Conservation (phyloP, 192 early-diverging fungal species). For the Rhizoclosmatium sp. region DNA sequence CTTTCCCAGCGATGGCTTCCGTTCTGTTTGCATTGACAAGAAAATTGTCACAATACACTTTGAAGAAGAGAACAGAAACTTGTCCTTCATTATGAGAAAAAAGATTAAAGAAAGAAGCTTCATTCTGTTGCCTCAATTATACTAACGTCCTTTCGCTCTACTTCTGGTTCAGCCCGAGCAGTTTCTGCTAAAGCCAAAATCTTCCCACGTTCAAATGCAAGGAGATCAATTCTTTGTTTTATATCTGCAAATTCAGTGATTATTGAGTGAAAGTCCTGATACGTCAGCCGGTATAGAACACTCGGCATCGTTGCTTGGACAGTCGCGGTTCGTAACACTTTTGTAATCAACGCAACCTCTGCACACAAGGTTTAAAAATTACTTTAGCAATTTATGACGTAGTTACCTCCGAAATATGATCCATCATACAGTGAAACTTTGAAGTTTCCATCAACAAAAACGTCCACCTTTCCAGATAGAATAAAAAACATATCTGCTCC, state of each 20-base stretch:
- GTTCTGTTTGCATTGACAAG: background rate
- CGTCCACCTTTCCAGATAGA: slow-evolving; percentile 25
- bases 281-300: too few relatives aligned
- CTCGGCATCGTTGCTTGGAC: too few relatives aligned
- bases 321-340: too few relatives aligned
- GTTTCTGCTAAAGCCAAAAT: too few relatives aligned
- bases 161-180: background rate
- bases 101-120: background rate
- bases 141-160: background rate
- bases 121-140: background rate
- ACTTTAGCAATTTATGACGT: too few relatives aligned
- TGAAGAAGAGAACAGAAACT: background rate
- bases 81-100: background rate
- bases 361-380: too few relatives aligned
- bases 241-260: too few relatives aligned
- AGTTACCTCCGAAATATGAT: slow-evolving; percentile 38
- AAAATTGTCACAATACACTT: too few relatives aligned
- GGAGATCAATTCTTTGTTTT: too few relatives aligned
- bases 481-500: slow-evolving; percentile 34
- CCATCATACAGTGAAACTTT: slow-evolving; percentile 35
- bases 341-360: background rate
- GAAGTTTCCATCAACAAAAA: slow-evolving; percentile 30
- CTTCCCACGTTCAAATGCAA: too few relatives aligned
- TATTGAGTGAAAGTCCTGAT: too few relatives aligned
- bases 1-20: background rate